phyloP scores from a whole-genome alignment of 2,329 filamentous ascomycete species.

The Claviceps sp. region DNA sequence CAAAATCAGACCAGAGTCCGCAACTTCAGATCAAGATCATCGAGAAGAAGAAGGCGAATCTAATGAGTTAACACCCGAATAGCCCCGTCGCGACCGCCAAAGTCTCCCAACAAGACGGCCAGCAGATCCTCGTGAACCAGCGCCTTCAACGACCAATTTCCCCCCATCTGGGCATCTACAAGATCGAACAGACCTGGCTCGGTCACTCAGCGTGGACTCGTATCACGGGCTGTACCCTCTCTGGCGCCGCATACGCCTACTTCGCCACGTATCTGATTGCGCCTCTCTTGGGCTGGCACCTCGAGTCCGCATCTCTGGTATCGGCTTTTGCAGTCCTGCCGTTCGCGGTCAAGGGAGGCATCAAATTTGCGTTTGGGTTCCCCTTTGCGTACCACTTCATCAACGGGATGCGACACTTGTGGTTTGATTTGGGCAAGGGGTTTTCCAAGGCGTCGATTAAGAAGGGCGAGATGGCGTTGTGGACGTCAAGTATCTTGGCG shows the following conservation, averaged over 20 bases:
- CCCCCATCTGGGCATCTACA: constrained; percentile 79
- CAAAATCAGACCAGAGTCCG: too few species aligned
- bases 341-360: constrained; percentile 40
- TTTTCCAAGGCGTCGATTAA: constrained; percentile 35
- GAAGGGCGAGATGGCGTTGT: constrained; percentile 33
- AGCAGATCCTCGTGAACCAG: constrained; percentile 64
- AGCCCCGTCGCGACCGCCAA: constrained; percentile 43
- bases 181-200: constrained; percentile 75
- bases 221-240: constrained; percentile 64
- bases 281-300: constrained; percentile 54
- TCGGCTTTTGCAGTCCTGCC: constrained; percentile 47
- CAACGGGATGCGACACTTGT: constrained; percentile 42
- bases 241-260: constrained; percentile 67
- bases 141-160: constrained; percentile 69
- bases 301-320: constrained; percentile 46
- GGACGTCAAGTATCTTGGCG: constrained; percentile 31
- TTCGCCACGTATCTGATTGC: constrained; percentile 68
- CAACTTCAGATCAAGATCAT: too few species aligned
- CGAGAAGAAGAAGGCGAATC: not conserved
- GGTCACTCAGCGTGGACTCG: constrained; percentile 61
- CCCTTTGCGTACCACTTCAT: constrained; percentile 45
- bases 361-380: constrained; percentile 44
- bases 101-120: constrained; percentile 37
- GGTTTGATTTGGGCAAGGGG: constrained; percentile 37
- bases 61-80: not conserved